phyloP scores from a whole-genome alignment of 2,329 filamentous ascomycete species.

The Monosporascus ibericus region DNA sequence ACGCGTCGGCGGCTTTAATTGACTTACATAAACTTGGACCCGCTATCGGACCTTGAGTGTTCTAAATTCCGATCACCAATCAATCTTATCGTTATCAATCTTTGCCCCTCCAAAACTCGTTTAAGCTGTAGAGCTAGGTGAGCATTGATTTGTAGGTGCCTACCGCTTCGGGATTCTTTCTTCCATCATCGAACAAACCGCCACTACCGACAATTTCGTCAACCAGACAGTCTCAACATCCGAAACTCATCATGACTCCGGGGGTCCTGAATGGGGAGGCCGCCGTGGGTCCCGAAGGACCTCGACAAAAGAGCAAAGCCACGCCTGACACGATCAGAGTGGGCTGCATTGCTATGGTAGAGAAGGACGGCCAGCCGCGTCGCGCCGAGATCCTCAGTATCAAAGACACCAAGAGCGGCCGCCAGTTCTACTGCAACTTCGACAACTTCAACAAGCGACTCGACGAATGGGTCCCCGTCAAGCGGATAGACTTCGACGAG shows the following conservation, averaged over 20 bases:
- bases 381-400: slow-evolving; percentile 97
- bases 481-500: slow-evolving; percentile 76
- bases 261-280: slow-evolving; percentile 44
- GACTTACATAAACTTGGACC: neutral
- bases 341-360: slow-evolving; percentile 56
- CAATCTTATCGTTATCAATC: neutral
- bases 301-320: slow-evolving; percentile 69
- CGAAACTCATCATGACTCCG: slow-evolving; percentile 45
- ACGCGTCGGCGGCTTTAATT: neutral
- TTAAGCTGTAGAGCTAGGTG: neutral
- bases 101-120: neutral
- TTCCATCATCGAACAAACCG: neutral
- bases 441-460: slow-evolving; percentile 92
- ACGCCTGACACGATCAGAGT: slow-evolving; percentile 71
- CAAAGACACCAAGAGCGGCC: slow-evolving; percentile 78
- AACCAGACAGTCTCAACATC: slow-evolving; percentile 19
- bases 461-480: slow-evolving; percentile 80
- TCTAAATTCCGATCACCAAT: neutral
- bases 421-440: slow-evolving; percentile 94
- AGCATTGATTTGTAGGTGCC: neutral
- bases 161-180: neutral
- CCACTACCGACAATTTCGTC: slow-evolving; percentile 24
- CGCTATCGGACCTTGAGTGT: neutral
- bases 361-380: slow-evolving; percentile 73
- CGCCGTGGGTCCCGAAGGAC: slow-evolving; percentile 50